Percentiles rank a stretch among this genome's conserved stretches.
Evolutionary conservation across 2,329 filamentous ascomycete genomes (phyloP).

Genomic region (Aspergillus floridensis): DNA sequence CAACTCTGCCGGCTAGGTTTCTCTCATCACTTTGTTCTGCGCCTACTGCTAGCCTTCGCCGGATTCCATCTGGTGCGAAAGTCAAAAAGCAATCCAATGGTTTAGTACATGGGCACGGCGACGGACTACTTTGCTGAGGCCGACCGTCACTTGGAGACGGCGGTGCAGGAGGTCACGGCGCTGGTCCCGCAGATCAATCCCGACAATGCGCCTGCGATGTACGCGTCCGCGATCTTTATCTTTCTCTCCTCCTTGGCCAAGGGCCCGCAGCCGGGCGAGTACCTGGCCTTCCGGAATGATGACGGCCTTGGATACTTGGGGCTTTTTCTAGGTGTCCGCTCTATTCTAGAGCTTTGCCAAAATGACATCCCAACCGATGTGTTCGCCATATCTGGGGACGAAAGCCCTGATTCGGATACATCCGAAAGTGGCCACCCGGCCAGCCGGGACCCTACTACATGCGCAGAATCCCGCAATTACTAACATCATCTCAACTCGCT

Average conservation of each 20-base stretch:
- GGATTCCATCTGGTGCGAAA: conserved; percentile 13
- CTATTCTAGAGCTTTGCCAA: conserved; percentile 9
- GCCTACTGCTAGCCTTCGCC: conserved; percentile 12
- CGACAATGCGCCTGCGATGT: conserved; percentile 8
- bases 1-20: conserved; percentile 12
- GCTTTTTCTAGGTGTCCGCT: conserved; percentile 16
- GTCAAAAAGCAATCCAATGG: not conserved
- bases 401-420: not conserved
- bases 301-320: not conserved
- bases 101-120: not conserved
- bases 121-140: conserved; percentile 8
- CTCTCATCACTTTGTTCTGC: conserved; percentile 13
- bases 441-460: too few species aligned
- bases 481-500: not conserved
- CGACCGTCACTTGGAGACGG: conserved; percentile 10
- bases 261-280: conserved; percentile 13
- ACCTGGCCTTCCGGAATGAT: conserved; percentile 16
- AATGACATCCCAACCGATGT: not conserved
- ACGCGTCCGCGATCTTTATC: conserved; percentile 6
- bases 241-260: conserved; percentile 12
- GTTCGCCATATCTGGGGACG: not conserved
- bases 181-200: conserved; percentile 1
- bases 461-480: too few species aligned
- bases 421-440: too few species aligned
- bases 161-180: conserved; percentile 8